Evolutionary conservation across 768 basidiomycete genomes (phyloP).

Genomic region (Lentinula sp.): DNA sequence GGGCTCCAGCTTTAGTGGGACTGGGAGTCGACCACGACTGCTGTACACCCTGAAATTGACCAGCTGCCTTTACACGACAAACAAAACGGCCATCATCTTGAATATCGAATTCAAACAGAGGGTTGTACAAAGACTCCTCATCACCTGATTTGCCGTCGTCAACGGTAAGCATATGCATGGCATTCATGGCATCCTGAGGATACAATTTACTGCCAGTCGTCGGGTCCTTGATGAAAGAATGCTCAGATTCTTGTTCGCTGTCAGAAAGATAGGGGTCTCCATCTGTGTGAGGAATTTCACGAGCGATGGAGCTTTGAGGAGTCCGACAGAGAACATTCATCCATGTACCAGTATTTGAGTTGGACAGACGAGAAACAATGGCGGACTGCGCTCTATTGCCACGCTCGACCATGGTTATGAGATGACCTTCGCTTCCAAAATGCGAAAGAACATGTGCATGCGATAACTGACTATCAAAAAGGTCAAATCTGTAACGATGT

Average conservation of each 20-base stretch:
- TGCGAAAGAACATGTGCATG: slow-evolving; percentile 49
- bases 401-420: slow-evolving; percentile 61
- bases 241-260: slow-evolving; percentile 31
- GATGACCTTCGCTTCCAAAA: slow-evolving; percentile 41
- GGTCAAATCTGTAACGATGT: slow-evolving; percentile 40
- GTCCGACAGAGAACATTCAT: slow-evolving; percentile 35
- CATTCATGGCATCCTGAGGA: slow-evolving; percentile 48
- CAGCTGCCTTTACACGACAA: slow-evolving; percentile 46
- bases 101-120: slow-evolving; percentile 35
- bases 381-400: slow-evolving; percentile 51
- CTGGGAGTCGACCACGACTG: slow-evolving; percentile 23
- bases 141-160: slow-evolving; percentile 8
- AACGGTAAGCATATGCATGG: slow-evolving; percentile 49
- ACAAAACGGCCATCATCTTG: slow-evolving; percentile 28
- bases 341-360: slow-evolving; percentile 39
- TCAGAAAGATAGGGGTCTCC: slow-evolving; percentile 41
- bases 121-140: slow-evolving; percentile 11
- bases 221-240: slow-evolving; percentile 50
- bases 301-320: slow-evolving; percentile 37
- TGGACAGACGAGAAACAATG: slow-evolving; percentile 38
- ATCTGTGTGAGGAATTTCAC: slow-evolving; percentile 32
- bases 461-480: slow-evolving; percentile 58
- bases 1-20: slow-evolving; percentile 43
- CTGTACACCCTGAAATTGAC: slow-evolving; percentile 28
- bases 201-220: slow-evolving; percentile 55